A percentile compares a stretch with the other conserved stretches of the same genome.
Conservation (phyloP, 805 yeast species). For the Cyberlindnera amylophila region DNA sequence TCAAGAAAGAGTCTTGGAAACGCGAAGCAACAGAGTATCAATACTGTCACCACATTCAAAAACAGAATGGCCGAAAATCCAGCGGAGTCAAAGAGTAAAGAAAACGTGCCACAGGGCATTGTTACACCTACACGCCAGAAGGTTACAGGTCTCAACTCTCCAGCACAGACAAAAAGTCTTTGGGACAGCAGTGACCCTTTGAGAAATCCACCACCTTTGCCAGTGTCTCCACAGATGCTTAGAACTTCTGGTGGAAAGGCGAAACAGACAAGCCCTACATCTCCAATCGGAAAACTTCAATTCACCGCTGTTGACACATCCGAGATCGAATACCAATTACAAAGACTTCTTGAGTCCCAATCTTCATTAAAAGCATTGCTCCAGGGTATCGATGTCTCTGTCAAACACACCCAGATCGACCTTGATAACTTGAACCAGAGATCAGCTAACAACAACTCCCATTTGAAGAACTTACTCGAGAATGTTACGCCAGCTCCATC, state of each 20-base stretch:
- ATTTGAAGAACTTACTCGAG: conserved; percentile 25
- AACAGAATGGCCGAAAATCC: conserved; percentile 1
- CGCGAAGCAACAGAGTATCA: background rate
- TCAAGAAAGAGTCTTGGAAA: too few relatives aligned
- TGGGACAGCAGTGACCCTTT: conserved; percentile 40
- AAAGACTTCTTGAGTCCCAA: conserved; percentile 29
- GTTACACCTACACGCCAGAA: conserved; percentile 14
- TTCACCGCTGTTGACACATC: conserved; percentile 18
- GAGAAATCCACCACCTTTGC: conserved; percentile 39
- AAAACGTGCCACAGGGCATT: conserved; percentile 15
- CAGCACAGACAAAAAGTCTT: conserved; percentile 18
- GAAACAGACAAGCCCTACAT: conserved; percentile 8
- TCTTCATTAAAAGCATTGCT: conserved; percentile 30
- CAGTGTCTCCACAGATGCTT: conserved; percentile 37
- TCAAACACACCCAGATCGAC: conserved; percentile 28
- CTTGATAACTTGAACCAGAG: conserved; percentile 26
- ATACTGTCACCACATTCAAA: too few relatives aligned
- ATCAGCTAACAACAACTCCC: conserved; percentile 27
- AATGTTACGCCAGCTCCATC: conserved; percentile 14
- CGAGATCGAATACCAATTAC: conserved; percentile 27
- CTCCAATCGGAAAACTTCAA: conserved; percentile 25
- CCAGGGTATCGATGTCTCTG: conserved; percentile 23
- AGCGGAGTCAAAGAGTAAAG: conserved; percentile 10
- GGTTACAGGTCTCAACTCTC: conserved; percentile 15
- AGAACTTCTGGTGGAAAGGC: conserved; percentile 18